Evolutionary conservation across 1,139 yeast species (phyloP).

Genomic region (Yamadazyma siamensis): DNA sequence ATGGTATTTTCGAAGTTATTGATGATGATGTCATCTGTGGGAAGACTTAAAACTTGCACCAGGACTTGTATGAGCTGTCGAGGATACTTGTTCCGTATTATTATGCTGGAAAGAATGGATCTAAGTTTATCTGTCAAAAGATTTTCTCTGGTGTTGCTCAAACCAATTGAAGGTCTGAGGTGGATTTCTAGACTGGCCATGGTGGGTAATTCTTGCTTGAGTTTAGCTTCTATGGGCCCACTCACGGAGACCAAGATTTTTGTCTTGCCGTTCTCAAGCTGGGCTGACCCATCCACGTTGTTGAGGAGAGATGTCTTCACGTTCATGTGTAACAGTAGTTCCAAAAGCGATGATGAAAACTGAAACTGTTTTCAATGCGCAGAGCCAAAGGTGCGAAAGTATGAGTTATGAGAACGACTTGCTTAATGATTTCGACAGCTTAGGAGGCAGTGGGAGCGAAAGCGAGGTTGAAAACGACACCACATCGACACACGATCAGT

Average conservation of each 20-base stretch:
- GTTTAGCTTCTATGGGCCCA: conserved; percentile 88
- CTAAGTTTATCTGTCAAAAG: conserved; percentile 69
- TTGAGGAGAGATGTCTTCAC: conserved; percentile 35
- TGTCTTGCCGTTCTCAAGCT: conserved; percentile 46
- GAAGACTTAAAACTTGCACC: conserved; percentile 53
- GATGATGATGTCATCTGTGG: conserved; percentile 47
- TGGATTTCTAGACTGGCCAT: conserved; percentile 76
- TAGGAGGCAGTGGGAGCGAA: conserved; percentile 7
- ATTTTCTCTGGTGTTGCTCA: conserved; percentile 75
- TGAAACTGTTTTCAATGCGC: conserved; percentile 1
- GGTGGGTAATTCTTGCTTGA: conserved; percentile 82
- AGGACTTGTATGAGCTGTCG: conserved; percentile 82
- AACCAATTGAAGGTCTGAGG: conserved; percentile 75
- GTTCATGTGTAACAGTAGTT: conserved; percentile 6
- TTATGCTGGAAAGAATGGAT: conserved; percentile 56
- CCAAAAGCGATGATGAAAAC: not conserved
- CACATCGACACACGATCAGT: too few species aligned
- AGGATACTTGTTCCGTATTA: conserved; percentile 71
- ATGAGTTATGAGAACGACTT: conserved; percentile 33
- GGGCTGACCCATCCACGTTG: conserved; percentile 81
- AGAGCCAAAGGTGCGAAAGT: conserved; percentile 1
- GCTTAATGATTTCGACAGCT: conserved; percentile 32
- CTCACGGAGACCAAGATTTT: conserved; percentile 73
- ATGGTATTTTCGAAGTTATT: conserved; percentile 21
- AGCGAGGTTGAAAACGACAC: not conserved